phyloP scores from a whole-genome alignment of 2,329 filamentous ascomycete species.

The Colletotrichum limetticola region DNA sequence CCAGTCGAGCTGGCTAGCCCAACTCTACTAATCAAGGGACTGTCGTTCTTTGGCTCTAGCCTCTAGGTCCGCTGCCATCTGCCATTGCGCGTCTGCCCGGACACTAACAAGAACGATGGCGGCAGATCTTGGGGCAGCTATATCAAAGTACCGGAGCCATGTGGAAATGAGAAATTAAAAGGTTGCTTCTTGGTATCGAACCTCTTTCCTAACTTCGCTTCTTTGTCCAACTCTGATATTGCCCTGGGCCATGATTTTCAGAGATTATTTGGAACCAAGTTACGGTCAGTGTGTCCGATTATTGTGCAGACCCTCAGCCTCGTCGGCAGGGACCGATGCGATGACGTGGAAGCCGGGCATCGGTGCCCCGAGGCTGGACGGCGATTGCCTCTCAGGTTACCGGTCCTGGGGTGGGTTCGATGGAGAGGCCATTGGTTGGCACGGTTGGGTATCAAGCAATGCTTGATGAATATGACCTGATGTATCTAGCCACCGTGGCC shows the following conservation, averaged over 20 bases:
- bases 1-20: not conserved
- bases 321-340: not conserved
- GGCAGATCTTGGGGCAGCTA: constrained; percentile 12
- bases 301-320: not conserved
- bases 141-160: not conserved
- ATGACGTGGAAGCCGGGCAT: not conserved
- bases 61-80: not conserved
- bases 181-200: not conserved
- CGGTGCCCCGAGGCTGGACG: not conserved
- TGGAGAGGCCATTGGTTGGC: not conserved
- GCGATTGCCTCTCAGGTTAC: not conserved
- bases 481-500: not conserved
- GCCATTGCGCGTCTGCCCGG: constrained; percentile 2
- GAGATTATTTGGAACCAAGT: not conserved
- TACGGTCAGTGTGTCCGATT: not conserved
- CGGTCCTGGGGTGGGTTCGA: not conserved
- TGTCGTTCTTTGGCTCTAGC: not conserved
- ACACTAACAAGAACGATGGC: constrained; percentile 10
- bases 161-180: not conserved
- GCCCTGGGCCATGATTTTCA: not conserved
- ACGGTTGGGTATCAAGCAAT: not conserved
- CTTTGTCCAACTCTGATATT: not conserved
- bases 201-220: not conserved
- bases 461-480: constrained; percentile 7
- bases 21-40: not conserved